Evolutionary conservation across 1,284 basidiomycete genomes (phyloP).

Genomic region (Ustilago curta): DNA sequence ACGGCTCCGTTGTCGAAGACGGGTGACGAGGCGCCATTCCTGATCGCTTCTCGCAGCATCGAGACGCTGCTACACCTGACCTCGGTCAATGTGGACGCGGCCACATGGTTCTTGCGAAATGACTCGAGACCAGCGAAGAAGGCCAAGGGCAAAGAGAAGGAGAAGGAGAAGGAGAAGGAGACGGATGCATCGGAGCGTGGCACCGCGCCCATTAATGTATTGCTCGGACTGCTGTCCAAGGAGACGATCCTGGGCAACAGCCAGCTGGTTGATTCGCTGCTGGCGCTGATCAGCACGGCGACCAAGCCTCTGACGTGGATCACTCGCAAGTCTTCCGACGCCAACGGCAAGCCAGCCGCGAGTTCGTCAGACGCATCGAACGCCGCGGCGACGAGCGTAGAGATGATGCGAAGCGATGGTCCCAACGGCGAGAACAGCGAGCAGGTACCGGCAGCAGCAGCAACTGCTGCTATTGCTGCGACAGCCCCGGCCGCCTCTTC

Average conservation of each 20-base stretch:
- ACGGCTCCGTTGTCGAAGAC: conserved; percentile 63
- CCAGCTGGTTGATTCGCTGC: conserved; percentile 64
- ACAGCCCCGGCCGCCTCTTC: not conserved
- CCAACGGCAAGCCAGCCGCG: conserved; percentile 17
- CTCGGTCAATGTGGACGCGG: conserved; percentile 56
- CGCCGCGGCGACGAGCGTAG: conserved; percentile 31
- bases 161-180: conserved; percentile 50
- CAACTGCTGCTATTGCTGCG: not conserved
- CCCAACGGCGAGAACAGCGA: conserved; percentile 6
- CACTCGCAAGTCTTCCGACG: conserved; percentile 17
- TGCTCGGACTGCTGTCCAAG: conserved; percentile 63
- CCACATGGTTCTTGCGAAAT: conserved; percentile 65
- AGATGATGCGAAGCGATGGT: conserved; percentile 39
- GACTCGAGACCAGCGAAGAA: conserved; percentile 56
- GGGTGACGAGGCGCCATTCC: conserved; percentile 68
- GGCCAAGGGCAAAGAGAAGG: conserved; percentile 46
- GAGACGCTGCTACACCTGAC: conserved; percentile 64
- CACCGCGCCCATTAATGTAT: conserved; percentile 59
- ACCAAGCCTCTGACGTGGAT: conserved; percentile 59
- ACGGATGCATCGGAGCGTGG: conserved; percentile 34
- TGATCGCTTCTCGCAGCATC: conserved; percentile 66
- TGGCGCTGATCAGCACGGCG: conserved; percentile 63
- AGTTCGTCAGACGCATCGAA: conserved; percentile 3
- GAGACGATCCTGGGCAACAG: conserved; percentile 61
- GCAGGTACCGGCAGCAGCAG: conserved; percentile 4